Evolutionary conservation across 352 stramenopile genomes (phyloP).

Genomic region (Thalassiosira mediterranea): DNA sequence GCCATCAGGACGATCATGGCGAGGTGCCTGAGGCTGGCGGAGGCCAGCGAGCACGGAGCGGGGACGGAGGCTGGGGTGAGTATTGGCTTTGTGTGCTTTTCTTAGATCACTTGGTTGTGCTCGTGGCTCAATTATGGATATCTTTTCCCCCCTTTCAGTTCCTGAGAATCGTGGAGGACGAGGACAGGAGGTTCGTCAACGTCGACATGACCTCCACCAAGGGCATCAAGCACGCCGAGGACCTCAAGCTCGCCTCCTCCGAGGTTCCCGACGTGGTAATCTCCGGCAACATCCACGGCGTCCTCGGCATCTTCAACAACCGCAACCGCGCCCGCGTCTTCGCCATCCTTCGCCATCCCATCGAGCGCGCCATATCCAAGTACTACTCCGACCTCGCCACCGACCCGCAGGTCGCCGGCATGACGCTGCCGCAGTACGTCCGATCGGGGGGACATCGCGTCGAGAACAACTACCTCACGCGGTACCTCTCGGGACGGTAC

Average conservation of each 20-base stretch:
- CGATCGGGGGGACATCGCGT: conserved; percentile 19
- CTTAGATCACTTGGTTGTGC: no score
- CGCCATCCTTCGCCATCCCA: conserved; percentile 43
- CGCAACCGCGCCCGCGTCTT: conserved; percentile 39
- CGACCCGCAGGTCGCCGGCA: conserved; percentile 36
- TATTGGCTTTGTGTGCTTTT: neutral
- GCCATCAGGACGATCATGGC: conserved; percentile 34
- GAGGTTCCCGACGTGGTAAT: conserved; percentile 47
- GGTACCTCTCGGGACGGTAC: conserved; percentile 39
- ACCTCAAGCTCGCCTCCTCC: conserved; percentile 39
- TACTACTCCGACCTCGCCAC: conserved; percentile 52
- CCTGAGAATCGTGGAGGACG: conserved; percentile 32
- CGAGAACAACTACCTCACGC: conserved; percentile 54
- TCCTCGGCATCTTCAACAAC: conserved; percentile 40
- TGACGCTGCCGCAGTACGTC: conserved; percentile 42
- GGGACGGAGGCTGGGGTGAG: conserved; percentile 27
- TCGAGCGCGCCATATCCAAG: conserved; percentile 49
- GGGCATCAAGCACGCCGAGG: conserved; percentile 36
- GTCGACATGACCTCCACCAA: conserved; percentile 46
- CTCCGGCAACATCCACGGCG: conserved; percentile 28
- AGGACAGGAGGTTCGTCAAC: conserved; percentile 46
- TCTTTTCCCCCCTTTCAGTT: conserved; percentile 11
- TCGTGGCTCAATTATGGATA: no score
- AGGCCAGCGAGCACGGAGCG: conserved; percentile 39
- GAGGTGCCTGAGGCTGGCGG: conserved; percentile 21